phyloP scores from a whole-genome alignment of 2,329 filamentous ascomycete species.

The Fusarium praegraminearum region DNA sequence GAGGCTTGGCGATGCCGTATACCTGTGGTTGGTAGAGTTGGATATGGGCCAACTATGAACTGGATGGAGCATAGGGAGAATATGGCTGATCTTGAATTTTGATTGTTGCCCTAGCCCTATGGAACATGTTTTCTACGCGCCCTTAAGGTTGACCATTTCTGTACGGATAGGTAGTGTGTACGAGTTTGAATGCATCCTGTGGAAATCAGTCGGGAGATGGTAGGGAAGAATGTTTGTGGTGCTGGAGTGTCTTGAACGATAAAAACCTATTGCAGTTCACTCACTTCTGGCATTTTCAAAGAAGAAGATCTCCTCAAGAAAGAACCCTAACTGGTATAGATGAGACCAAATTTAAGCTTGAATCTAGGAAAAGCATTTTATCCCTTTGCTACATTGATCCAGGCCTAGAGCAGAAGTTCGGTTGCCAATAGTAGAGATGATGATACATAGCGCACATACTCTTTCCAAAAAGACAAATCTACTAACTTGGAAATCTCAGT shows the following conservation, averaged over 20 bases:
- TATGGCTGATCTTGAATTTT: neutral
- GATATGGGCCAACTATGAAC: neutral
- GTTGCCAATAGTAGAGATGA: neutral
- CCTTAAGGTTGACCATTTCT: neutral
- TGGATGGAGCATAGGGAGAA: neutral
- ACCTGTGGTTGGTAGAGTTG: neutral
- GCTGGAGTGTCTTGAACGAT: no score
- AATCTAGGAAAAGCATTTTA: neutral
- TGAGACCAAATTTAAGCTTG: neutral
- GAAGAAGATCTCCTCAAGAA: neutral
- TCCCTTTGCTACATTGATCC: neutral
- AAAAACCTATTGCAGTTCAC: neutral
- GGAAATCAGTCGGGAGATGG: neutral
- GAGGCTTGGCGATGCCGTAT: slow-evolving; percentile 4
- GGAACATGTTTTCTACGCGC: no score
- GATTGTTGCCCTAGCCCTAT: neutral
- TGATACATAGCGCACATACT: neutral
- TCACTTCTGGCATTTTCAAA: neutral
- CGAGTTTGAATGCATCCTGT: neutral
- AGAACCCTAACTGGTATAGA: neutral
- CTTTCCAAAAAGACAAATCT: neutral
- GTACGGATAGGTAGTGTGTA: neutral
- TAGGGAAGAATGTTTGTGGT: neutral
- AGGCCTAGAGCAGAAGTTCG: neutral
- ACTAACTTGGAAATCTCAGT: no score